Conservation (phyloP, 164 flowering plant genomes). For the Dillenia turbinata region DNA sequence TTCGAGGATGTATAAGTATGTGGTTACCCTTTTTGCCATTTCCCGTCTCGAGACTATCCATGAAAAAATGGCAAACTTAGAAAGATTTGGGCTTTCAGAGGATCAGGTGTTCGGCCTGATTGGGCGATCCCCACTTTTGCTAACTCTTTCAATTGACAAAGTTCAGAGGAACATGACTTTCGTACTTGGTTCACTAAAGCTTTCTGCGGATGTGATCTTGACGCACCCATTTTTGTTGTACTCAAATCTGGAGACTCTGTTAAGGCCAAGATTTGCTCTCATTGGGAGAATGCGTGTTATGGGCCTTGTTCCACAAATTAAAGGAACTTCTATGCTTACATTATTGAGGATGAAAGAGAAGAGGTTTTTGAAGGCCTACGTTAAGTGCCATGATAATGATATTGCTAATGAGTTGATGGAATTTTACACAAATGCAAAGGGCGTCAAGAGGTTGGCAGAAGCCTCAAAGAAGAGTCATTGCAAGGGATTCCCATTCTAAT, state of each 20-base stretch:
- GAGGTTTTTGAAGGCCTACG: conserved; percentile 40
- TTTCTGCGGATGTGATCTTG: conserved; percentile 36
- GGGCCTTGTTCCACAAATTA: conserved; percentile 38
- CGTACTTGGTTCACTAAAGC: conserved; percentile 42
- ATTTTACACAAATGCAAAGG: conserved; percentile 37
- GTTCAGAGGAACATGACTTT: conserved; percentile 71
- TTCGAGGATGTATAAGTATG: conserved; percentile 57
- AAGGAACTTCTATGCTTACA: conserved; percentile 30
- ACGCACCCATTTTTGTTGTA: conserved; percentile 37
- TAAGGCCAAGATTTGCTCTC: conserved; percentile 48
- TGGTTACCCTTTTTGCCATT: conserved; percentile 49
- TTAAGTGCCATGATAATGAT: conserved; percentile 38
- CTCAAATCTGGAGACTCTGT: conserved; percentile 37
- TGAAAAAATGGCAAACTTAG: conserved; percentile 45
- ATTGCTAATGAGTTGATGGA: conserved; percentile 38
- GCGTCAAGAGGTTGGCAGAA: conserved; percentile 48
- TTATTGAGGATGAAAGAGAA: conserved; percentile 65
- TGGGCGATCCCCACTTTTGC: conserved; percentile 38
- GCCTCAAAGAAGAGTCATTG: conserved; percentile 27
- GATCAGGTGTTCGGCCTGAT: conserved; percentile 43
- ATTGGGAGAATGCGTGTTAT: conserved; percentile 41
- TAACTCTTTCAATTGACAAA: conserved; percentile 58
- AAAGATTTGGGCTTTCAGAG: conserved; percentile 56
- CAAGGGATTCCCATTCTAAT: conserved; percentile 54
- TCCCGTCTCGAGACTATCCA: conserved; percentile 54